Evolutionary conservation across 208 protist genomes (phyloP).

Genomic region (Leishmania guyanensis): DNA sequence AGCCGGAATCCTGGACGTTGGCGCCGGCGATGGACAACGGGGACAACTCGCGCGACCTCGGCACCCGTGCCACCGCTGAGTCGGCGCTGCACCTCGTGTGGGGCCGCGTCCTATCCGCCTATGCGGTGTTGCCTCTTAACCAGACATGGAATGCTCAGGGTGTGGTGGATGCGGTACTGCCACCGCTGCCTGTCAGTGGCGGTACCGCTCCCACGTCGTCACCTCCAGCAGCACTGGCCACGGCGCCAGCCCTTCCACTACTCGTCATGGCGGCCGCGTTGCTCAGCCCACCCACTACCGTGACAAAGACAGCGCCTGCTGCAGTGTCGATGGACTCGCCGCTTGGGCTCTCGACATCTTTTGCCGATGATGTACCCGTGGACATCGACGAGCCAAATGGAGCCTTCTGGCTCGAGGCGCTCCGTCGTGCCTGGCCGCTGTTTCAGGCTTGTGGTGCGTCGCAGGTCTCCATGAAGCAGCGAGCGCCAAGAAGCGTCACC

Average conservation of each 20-base stretch:
- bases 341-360: not conserved
- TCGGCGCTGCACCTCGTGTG: conserved; percentile 40
- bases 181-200: conserved; percentile 2
- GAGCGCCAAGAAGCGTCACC: not conserved
- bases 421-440: conserved; percentile 22
- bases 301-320: not conserved
- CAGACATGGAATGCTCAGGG: conserved; percentile 66
- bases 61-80: not conserved
- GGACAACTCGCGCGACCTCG: not conserved
- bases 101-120: conserved; percentile 54
- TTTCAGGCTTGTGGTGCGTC: conserved; percentile 4
- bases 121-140: conserved; percentile 67
- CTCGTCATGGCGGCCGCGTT: conserved; percentile 55
- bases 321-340: not conserved
- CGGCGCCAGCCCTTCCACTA: conserved; percentile 29
- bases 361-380: not conserved
- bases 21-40: conserved; percentile 6
- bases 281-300: conserved; percentile 42
- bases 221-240: not conserved
- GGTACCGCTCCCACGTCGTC: not conserved
- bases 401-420: conserved; percentile 5
- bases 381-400: not conserved
- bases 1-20: conserved; percentile 2
- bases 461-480: not conserved
- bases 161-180: conserved; percentile 63